Evolutionary conservation across 768 basidiomycete species (phyloP).

Genomic region (Mycena albidolilacea): DNA sequence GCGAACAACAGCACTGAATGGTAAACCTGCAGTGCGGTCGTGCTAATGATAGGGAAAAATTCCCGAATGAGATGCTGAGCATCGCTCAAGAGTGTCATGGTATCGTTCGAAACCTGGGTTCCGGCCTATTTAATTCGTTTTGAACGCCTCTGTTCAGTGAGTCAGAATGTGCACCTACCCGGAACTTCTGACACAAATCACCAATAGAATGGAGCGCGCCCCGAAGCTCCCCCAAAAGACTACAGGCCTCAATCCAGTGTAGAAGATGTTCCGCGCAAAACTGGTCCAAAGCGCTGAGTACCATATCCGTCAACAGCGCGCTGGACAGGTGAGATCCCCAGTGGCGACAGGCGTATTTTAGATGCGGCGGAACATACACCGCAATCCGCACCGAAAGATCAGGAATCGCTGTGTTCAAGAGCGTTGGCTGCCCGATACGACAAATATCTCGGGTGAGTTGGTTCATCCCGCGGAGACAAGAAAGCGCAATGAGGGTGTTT

Average conservation of each 20-base stretch:
- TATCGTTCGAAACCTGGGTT: neutral
- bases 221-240: constrained; percentile 29
- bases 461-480: constrained; percentile 9
- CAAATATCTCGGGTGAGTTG: constrained; percentile 23
- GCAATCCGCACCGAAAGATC: constrained; percentile 18
- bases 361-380: constrained; percentile 26
- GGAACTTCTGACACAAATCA: neutral
- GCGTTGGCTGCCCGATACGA: constrained; percentile 12
- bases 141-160: neutral
- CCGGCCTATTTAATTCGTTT: neutral
- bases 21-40: constrained; percentile 34
- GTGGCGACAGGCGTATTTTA: constrained; percentile 41
- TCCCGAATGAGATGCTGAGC: constrained; percentile 22
- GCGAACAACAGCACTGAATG: constrained; percentile 17
- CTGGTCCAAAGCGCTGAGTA: constrained; percentile 20
- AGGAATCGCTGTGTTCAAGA: constrained; percentile 20
- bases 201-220: constrained; percentile 5
- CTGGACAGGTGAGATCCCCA: constrained; percentile 40
- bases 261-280: constrained; percentile 39
- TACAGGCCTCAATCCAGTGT: constrained; percentile 42
- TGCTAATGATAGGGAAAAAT: constrained; percentile 35
- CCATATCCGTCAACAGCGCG: neutral
- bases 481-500: constrained; percentile 20
- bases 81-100: constrained; percentile 22
- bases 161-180: neutral